phyloP scores from a whole-genome alignment of 208 protist genomes.

The Trypanosoma theileri region DNA sequence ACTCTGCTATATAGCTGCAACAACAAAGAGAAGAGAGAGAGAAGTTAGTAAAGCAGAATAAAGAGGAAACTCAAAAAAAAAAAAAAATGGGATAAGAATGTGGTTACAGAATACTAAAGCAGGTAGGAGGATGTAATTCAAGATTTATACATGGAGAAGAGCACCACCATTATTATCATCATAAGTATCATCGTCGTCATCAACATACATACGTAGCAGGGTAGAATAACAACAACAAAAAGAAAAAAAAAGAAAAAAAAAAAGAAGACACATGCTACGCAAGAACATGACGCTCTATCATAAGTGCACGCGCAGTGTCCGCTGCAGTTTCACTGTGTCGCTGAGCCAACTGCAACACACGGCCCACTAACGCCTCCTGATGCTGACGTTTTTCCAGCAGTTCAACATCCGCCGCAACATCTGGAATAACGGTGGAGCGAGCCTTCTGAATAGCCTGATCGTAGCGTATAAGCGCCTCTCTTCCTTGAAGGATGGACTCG shows the following conservation, averaged over 20 bases:
- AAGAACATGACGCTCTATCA: constrained; percentile 21
- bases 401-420: constrained; percentile 45
- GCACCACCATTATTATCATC: no score
- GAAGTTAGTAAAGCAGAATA: no score
- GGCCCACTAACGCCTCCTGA: constrained; percentile 31
- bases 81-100: no score
- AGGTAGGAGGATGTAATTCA: no score
- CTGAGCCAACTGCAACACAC: constrained; percentile 45
- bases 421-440: constrained; percentile 29
- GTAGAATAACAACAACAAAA: no score
- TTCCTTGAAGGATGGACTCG: constrained; percentile 38
- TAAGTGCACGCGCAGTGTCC: constrained; percentile 34
- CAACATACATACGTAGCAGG: background rate
- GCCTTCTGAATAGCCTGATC: constrained; percentile 66
- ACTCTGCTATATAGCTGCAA: no score
- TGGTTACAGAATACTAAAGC: no score
- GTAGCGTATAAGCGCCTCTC: constrained; percentile 64
- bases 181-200: no score
- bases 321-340: constrained; percentile 46
- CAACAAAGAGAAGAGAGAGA: no score
- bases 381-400: constrained; percentile 54
- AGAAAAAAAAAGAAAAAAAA: no score
- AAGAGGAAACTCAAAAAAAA: no score
- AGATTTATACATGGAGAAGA: no score
- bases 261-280: background rate